Conservation (phyloP, 129 eudicot genomes). For the Lactuca sativa region DNA sequence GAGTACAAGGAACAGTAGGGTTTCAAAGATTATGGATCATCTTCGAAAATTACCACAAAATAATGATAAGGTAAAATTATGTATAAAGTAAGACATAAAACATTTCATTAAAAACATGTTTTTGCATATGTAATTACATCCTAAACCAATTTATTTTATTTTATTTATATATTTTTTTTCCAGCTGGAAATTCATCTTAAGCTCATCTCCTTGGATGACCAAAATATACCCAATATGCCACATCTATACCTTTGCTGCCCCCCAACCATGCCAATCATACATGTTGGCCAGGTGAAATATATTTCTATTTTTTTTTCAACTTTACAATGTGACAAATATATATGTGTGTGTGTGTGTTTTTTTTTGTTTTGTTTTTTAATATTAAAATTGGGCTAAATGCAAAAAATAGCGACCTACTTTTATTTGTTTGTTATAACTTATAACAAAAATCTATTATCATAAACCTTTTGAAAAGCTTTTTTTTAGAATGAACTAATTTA, state of each 20-base stretch:
- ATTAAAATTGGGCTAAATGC: no score
- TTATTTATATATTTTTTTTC: conserved; percentile 14
- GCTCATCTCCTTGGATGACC: conserved; percentile 55
- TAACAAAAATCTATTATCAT: not conserved
- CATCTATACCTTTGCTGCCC: conserved; percentile 59
- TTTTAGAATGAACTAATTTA: no score
- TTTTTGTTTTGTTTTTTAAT: no score
- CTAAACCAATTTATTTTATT: conserved; percentile 8
- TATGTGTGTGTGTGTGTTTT: no score
- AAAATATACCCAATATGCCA: conserved; percentile 51
- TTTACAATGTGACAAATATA: no score
- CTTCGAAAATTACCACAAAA: conserved; percentile 49
- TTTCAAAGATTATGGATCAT: conserved; percentile 59
- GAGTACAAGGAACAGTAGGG: conserved; percentile 46
- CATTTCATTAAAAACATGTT: not conserved
- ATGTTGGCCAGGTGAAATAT: conserved; percentile 50
- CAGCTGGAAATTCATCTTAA: conserved; percentile 54
- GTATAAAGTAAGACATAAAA: no score
- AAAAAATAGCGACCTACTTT: not conserved
- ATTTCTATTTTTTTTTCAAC: not conserved
- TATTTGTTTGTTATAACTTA: not conserved
- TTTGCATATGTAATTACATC: conserved; percentile 8
- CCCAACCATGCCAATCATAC: conserved; percentile 41
- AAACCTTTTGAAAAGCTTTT: no score
- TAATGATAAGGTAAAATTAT: conserved; percentile 47